Base-by-base conservation (phyloP, 2,329 filamentous ascomycete species). In the Fusarium floridanum region DNA sequence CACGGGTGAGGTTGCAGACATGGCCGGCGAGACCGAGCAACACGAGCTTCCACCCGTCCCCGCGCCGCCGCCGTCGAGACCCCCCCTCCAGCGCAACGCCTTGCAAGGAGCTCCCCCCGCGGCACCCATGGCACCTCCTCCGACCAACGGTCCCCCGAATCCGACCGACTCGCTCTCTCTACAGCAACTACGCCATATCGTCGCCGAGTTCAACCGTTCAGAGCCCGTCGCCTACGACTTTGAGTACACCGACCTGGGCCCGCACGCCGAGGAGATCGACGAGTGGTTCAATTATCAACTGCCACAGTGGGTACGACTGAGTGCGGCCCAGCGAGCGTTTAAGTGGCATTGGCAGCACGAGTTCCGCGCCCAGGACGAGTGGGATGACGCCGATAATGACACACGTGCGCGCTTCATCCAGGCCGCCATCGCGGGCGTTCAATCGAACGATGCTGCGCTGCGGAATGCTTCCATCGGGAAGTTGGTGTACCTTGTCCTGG, bases 271-370 rank as follows among this genome's bases (percentile, higher is more conserved):
- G 73, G 97, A 99, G 85, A 88, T 99, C 57, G 95, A 98, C 81
- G 97, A 99, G 84, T 99, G 97, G 97, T 99, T 99, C 83, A 91
- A 93, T 63, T 98, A 98, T 83, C 93, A 93, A 77, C 92, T 95
- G 72, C 93, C 94, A 83, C 95, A 98, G 81, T 94, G 94, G 84
- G 89, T 92, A 56, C 92, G 95, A 78, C 86, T 98, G 59, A 89
- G 93, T 63, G 90, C 92, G 63, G 92, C 94, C 22, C 94, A 94
- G 79, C 88, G 91, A 41, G 91, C 92, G 3, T 98, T 97, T 80
- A 90, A 95, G 73, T 90, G 91, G 80, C 90, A 92, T 79, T 98
- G 94, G 94, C 84, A 88, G 76, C 86, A 88, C 24, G 88, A 90
- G 50, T 78, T 78, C 5, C 78, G 77, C 43, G 79, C 72, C 3